Percentiles rank a stretch among this genome's conserved stretches.
These are phyloP conservation scores for Fusarium verrucosum DNA, from an alignment of 2,329 filamentous ascomycete species.

Conservation along the genomic window DNA sequence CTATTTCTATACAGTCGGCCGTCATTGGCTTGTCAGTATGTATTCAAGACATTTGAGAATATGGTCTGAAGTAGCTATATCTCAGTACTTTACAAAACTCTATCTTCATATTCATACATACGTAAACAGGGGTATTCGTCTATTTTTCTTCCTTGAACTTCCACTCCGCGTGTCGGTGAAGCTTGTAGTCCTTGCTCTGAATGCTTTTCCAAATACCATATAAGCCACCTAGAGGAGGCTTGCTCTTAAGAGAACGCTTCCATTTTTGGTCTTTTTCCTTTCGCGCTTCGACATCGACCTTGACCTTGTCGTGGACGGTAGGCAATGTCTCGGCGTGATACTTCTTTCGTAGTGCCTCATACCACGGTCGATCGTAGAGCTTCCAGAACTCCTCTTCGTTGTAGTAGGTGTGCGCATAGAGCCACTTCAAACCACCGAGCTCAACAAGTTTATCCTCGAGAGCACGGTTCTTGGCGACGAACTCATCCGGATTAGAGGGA, in stretches of 20 bases:
- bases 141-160: slow-evolving; percentile 56
- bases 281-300: slow-evolving; percentile 61
- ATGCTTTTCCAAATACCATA: slow-evolving; percentile 69
- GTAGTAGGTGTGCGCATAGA: slow-evolving; percentile 89
- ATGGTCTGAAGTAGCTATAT: neutral
- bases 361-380: slow-evolving; percentile 67
- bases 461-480: slow-evolving; percentile 73
- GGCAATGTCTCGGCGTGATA: slow-evolving; percentile 71
- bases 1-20: slow-evolving; percentile 4
- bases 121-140: slow-evolving; percentile 31
- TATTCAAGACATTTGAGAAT: neutral
- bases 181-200: slow-evolving; percentile 63
- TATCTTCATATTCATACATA: slow-evolving; percentile 16
- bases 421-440: slow-evolving; percentile 83
- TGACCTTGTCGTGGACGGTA: slow-evolving; percentile 76
- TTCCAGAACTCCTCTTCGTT: slow-evolving; percentile 75
- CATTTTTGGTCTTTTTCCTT: slow-evolving; percentile 51
- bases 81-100: slow-evolving; percentile 16
- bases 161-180: slow-evolving; percentile 64
- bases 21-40: neutral
- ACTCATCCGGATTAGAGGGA: slow-evolving; percentile 63
- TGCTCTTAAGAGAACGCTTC: slow-evolving; percentile 56
- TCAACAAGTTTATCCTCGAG: slow-evolving; percentile 75
- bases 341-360: slow-evolving; percentile 69
- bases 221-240: slow-evolving; percentile 66